Evolutionary conservation across 2,329 filamentous ascomycete genomes (phyloP).

Genomic region (Xylogone sp.): DNA sequence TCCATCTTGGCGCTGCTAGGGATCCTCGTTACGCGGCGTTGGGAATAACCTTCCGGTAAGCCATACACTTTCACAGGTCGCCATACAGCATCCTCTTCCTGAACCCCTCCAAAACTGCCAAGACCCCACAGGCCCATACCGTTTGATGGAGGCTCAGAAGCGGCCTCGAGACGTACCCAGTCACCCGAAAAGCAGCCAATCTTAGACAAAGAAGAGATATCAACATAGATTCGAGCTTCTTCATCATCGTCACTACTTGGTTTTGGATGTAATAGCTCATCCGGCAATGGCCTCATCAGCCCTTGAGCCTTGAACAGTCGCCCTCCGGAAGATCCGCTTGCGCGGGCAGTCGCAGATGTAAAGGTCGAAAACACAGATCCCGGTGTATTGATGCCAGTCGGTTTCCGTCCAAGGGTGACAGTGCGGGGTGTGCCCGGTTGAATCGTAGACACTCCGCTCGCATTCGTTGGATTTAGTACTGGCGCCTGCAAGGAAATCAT

Average conservation of each 20-base stretch:
- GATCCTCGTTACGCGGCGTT: constrained; percentile 57
- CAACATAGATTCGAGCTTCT: constrained; percentile 84
- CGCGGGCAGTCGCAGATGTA: constrained; percentile 77
- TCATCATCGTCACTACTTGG: constrained; percentile 77
- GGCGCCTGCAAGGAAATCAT: constrained; percentile 88
- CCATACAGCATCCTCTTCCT: constrained; percentile 64
- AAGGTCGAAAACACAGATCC: constrained; percentile 88
- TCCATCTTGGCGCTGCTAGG: constrained; percentile 50
- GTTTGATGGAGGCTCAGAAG: constrained; percentile 67
- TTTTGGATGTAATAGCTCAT: constrained; percentile 80
- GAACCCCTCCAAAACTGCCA: constrained; percentile 59
- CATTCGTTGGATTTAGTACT: constrained; percentile 69
- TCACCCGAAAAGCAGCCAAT: constrained; percentile 97
- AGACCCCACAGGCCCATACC: constrained; percentile 65
- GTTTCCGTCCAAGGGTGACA: constrained; percentile 52
- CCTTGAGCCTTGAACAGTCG: constrained; percentile 84
- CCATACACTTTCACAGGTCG: constrained; percentile 86
- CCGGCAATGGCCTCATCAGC: constrained; percentile 65
- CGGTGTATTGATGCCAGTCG: constrained; percentile 75
- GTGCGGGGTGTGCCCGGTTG: constrained; percentile 80
- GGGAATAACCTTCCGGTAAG: constrained; percentile 70
- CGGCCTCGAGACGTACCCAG: constrained; percentile 83
- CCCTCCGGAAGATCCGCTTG: constrained; percentile 65
- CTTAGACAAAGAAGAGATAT: constrained; percentile 78
- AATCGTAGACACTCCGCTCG: constrained; percentile 75